phyloP scores from a whole-genome alignment of 2,329 filamentous ascomycete species.

The Monilinia vaccinii-corymbosi region DNA sequence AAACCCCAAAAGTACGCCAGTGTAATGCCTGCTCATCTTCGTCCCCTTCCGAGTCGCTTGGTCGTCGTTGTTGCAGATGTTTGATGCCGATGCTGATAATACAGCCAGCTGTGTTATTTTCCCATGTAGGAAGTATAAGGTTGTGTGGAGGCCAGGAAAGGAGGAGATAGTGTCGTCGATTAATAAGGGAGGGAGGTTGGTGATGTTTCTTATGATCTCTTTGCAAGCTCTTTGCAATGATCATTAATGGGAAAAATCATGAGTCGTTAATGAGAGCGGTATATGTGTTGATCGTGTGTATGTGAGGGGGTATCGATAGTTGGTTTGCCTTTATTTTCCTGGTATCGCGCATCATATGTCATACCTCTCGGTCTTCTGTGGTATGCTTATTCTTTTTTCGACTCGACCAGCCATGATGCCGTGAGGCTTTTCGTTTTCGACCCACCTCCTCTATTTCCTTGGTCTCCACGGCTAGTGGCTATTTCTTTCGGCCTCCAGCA shows the following conservation, averaged over 20 bases:
- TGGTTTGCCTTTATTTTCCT: constrained; percentile 3
- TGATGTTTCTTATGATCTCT: constrained; percentile 5
- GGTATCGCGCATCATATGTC: not conserved
- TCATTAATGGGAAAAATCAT: constrained; percentile 6
- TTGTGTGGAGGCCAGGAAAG: constrained; percentile 3
- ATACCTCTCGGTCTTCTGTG: constrained; percentile 4
- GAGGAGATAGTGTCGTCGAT: not conserved
- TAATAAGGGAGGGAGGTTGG: not conserved
- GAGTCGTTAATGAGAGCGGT: constrained; percentile 1
- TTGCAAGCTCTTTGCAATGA: constrained; percentile 5
- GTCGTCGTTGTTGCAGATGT: constrained; percentile 3
- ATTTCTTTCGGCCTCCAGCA: constrained; percentile 24
- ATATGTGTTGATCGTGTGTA: constrained; percentile 1
- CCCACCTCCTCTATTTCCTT: constrained; percentile 6
- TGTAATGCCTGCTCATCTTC: constrained; percentile 9
- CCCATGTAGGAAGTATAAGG: not conserved
- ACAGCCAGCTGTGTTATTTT: constrained; percentile 4
- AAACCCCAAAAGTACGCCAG: constrained; percentile 4
- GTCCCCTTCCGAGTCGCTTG: constrained; percentile 8
- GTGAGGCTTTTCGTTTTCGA: constrained; percentile 6
- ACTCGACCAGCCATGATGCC: constrained; percentile 5
- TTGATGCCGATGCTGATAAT: constrained; percentile 1
- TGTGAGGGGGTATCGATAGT: constrained; percentile 3
- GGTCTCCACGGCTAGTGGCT: constrained; percentile 9
- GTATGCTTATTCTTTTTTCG: constrained; percentile 5